Base-by-base conservation (phyloP, 164 flowering plant species). In the Liquidambar formosana region DNA sequence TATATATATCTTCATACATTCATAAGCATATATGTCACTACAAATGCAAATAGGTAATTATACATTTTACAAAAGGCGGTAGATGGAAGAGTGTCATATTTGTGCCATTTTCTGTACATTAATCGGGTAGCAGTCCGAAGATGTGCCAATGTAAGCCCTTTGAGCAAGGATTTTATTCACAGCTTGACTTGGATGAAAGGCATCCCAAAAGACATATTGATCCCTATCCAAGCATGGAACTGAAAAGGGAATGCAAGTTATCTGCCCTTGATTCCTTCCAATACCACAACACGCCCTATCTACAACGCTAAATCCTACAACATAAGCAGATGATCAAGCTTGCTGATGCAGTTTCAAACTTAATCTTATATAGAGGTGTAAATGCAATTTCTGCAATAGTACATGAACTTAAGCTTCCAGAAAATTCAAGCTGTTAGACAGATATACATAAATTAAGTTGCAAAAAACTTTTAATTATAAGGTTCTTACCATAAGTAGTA, bases 141-240 rank as follows among this genome's bases (percentile, higher is more conserved):
- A 66, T 38, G 84, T 66, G 4, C 91, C 89, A 0, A 70, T 16
- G 54, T 74, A 85, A 48, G 83, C 86, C 75, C 74, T 71, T 16
- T 53, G 61, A 11, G 86, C 88, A 43, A 83, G 47, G 43, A 84
- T 73, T 52, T 57, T 62, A 73, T 85, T 76, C 8, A 72, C 80
- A 25, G 82, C 82, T 62, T 86, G 73, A 2, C 88, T 84, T 28
- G 88, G 85, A 72, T 88, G 89, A 58, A 72, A 88, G 9, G 92
- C 88, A 70, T 88, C 89, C 89, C 91, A 87, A 47, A 85, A 87
- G 5, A 83, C 77, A 43, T 81, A 78, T 46, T 77, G 66, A 16
- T 76, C 80, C 68, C 92, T 82, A 21, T 84, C 69, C 8, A 43
- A 11, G 66, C 92, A 88, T 26, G 92, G 92, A 1, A 71, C 23